Base-by-base conservation (phyloP, 2,329 filamentous ascomycete genomes). In the Cladosporium sp. region DNA sequence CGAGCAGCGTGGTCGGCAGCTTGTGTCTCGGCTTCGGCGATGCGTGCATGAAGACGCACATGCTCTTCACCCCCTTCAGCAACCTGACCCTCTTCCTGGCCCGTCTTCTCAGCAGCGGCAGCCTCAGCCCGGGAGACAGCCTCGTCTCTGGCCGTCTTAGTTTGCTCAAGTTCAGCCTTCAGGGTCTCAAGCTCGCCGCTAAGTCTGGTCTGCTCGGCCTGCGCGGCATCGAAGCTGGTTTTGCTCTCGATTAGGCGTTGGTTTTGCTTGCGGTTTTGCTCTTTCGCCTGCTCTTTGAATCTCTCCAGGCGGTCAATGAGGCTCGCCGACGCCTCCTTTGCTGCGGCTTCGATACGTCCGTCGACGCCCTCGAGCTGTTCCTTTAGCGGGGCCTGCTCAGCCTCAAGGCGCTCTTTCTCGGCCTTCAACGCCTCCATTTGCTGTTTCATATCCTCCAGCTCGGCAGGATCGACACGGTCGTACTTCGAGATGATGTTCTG, bases 401-500 rank as follows among this genome's bases (percentile, higher is more conserved):
- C 68, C 43, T 80, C 72, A 9, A 88, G 72, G 55, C 64, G 57
- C 51, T 74, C 73, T 42, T 72, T 73, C 59, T 89, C 84, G 4
- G 68, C 66, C 48, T 79, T 63, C 39, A 75, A 58, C 19, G 66
- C 65, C 13, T 82, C 73, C 47, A 96, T 80, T 53, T 85, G 84
- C 64, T 87, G 83, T 73, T 93, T 96, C 52, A 99, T 79, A 53
- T 86, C 84, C 61, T 97, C 92, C 65, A 96, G 80, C 64, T 97
- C 92, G 3, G 88, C 89, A 38, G 93, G 92, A 64, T 99, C 93
- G 47, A 95, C 89, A 50, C 92, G 88, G 59, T 96, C 91, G 64
- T 97, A 96, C 67, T 96, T 96, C 58, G 89, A 90, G 44, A 99
- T 80, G 55, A 99, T 96, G 60, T 95, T 89, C 65, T 97, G 90